Evolutionary conservation across 2,329 filamentous ascomycete genomes (phyloP).

Genomic region (Fusarium decemcellulare): DNA sequence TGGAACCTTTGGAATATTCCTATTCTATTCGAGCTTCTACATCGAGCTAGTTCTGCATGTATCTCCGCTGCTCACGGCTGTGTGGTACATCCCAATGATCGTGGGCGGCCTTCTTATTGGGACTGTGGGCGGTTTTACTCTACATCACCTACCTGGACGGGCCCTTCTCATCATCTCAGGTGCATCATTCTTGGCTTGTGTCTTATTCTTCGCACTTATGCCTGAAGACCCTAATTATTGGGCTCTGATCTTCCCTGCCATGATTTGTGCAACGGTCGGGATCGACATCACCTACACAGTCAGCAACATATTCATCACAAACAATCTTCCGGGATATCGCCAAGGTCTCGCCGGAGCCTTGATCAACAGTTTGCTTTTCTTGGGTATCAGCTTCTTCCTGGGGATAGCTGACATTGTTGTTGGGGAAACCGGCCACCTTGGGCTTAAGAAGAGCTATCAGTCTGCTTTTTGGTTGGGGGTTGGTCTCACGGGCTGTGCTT

Average conservation of each 20-base stretch:
- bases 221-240: slow-evolving; percentile 70
- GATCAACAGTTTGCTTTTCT: slow-evolving; percentile 72
- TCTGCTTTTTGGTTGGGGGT: slow-evolving; percentile 46
- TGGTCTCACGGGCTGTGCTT: slow-evolving; percentile 36
- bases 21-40: slow-evolving; percentile 76
- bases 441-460: slow-evolving; percentile 49
- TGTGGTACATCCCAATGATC: slow-evolving; percentile 72
- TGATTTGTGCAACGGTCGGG: slow-evolving; percentile 72
- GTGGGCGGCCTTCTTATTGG: slow-evolving; percentile 71
- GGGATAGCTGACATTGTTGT: slow-evolving; percentile 73
- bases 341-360: slow-evolving; percentile 77
- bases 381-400: slow-evolving; percentile 75
- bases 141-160: slow-evolving; percentile 69
- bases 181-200: slow-evolving; percentile 63
- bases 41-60: slow-evolving; percentile 67
- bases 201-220: slow-evolving; percentile 69
- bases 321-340: slow-evolving; percentile 67
- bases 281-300: slow-evolving; percentile 78
- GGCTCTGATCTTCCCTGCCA: slow-evolving; percentile 74
- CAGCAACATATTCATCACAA: slow-evolving; percentile 78
- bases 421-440: slow-evolving; percentile 56
- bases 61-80: slow-evolving; percentile 67
- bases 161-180: slow-evolving; percentile 67
- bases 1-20: slow-evolving; percentile 72
- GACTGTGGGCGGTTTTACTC: slow-evolving; percentile 65